Conservation (phyloP, 2,329 filamentous ascomycete species). For the Rutstroemia sp. region DNA sequence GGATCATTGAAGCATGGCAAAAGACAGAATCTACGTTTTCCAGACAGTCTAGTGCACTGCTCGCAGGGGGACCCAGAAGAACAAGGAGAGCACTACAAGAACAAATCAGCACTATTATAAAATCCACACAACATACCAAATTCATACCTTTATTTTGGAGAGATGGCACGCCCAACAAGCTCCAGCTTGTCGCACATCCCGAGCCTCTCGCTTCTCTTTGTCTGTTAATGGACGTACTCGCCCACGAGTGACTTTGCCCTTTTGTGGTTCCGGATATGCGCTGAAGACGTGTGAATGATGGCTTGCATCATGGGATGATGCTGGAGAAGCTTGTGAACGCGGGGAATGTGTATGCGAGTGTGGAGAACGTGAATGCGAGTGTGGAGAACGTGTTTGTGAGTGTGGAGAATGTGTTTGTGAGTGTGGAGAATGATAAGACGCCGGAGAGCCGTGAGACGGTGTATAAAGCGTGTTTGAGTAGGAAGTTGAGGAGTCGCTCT, state of each 20-base stretch:
- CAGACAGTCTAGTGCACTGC: constrained; percentile 25
- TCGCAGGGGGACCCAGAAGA: constrained; percentile 27
- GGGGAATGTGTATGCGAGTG: not conserved
- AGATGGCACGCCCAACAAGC: constrained; percentile 31
- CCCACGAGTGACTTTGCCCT: constrained; percentile 20
- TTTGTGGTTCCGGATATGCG: constrained; percentile 16
- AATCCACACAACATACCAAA: not conserved
- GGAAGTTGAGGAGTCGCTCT: constrained; percentile 11
- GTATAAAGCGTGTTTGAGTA: constrained; percentile 13
- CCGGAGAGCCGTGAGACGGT: constrained; percentile 12
- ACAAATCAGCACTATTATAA: not conserved
- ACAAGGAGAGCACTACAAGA: constrained; percentile 26
- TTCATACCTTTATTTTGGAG: constrained; percentile 26
- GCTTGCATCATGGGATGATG: constrained; percentile 9
- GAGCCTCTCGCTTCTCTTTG: constrained; percentile 26
- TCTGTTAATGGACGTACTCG: constrained; percentile 23
- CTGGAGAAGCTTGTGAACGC: constrained; percentile 13
- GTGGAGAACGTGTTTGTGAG: constrained; percentile 12
- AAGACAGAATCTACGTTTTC: constrained; percentile 27
- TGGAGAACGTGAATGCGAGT: constrained; percentile 9
- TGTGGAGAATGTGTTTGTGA: constrained; percentile 12
- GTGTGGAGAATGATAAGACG: constrained; percentile 17
- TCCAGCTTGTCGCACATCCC: constrained; percentile 26
- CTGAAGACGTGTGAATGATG: constrained; percentile 24
- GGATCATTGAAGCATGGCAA: constrained; percentile 29